phyloP scores from a whole-genome alignment of 768 basidiomycete genomes.

The Fistulinella prunicolor region DNA sequence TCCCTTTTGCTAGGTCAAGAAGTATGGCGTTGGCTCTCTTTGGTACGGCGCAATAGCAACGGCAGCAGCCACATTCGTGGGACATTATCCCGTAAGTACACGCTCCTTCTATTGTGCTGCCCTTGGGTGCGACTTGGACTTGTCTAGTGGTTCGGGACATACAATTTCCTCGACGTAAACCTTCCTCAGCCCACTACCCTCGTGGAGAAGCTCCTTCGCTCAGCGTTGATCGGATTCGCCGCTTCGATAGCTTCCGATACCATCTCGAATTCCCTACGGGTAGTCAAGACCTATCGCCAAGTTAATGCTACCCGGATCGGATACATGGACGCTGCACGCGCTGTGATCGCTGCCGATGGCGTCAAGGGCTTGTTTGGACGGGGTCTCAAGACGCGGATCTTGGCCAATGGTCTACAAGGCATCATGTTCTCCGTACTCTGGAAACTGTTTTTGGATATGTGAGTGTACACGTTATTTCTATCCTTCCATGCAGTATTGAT shows the following conservation, averaged over 20 bases:
- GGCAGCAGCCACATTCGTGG: constrained; percentile 91
- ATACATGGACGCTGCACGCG: constrained; percentile 74
- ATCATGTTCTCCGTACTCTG: constrained; percentile 90
- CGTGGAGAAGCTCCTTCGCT: constrained; percentile 62
- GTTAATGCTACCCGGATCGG: constrained; percentile 79
- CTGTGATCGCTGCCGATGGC: constrained; percentile 75
- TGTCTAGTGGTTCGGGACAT: constrained; percentile 75
- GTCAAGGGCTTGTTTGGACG: constrained; percentile 79
- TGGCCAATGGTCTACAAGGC: constrained; percentile 91
- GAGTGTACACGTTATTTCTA: constrained; percentile 31
- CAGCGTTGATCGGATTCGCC: constrained; percentile 88
- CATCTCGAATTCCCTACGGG: constrained; percentile 82
- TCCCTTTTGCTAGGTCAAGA: constrained; percentile 50
- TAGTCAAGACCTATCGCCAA: constrained; percentile 95
- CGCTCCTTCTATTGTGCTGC: neutral
- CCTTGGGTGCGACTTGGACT: constrained; percentile 3
- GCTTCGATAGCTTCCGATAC: constrained; percentile 87
- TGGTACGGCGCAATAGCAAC: constrained; percentile 95
- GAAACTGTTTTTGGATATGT: constrained; percentile 90
- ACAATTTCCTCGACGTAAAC: constrained; percentile 70
- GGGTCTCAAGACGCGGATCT: constrained; percentile 83
- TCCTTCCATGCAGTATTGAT: neutral
- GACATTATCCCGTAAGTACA: constrained; percentile 72
- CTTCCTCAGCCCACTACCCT: constrained; percentile 57
- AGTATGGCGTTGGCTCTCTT: constrained; percentile 70